Conservation (phyloP, 768 basidiomycete genomes). For the Macrolepiota albuminosa region DNA sequence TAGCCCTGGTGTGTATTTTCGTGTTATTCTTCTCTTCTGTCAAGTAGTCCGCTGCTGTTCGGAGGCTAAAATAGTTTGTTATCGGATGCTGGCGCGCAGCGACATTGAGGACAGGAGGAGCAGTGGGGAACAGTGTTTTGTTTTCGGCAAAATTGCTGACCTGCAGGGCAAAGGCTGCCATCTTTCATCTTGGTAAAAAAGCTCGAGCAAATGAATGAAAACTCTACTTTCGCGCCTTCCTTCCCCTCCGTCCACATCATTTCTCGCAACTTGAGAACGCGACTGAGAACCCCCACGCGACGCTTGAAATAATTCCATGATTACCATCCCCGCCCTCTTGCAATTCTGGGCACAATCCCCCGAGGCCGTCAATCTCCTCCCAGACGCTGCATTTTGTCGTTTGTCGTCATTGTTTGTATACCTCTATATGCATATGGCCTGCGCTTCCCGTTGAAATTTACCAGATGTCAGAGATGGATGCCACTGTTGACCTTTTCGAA, state of each 20-base stretch:
- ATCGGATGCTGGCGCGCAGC: constrained; percentile 93
- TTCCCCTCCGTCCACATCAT: constrained; percentile 81
- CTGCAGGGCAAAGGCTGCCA: constrained; percentile 75
- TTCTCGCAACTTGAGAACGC: constrained; percentile 86
- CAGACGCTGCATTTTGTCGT: no score
- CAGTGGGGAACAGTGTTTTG: constrained; percentile 65
- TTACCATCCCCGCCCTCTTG: no score
- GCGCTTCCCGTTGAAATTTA: no score
- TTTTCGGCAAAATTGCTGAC: constrained; percentile 92
- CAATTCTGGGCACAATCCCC: no score
- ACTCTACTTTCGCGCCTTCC: constrained; percentile 59
- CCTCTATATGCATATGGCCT: no score
- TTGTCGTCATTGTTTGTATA: no score
- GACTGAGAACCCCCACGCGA: constrained; percentile 96
- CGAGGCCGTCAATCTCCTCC: no score
- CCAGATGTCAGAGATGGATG: no score
- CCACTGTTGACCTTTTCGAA: constrained; percentile 32
- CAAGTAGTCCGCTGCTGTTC: constrained; percentile 84
- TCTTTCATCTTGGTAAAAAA: constrained; percentile 7
- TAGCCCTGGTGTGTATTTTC: constrained; percentile 88
- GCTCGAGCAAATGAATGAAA: constrained; percentile 9
- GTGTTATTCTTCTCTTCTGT: constrained; percentile 84
- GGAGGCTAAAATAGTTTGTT: constrained; percentile 87
- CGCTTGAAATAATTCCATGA: no score
- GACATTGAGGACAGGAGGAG: constrained; percentile 91